Base-by-base conservation (phyloP, 805 yeast species). In the Candida saitoana region DNA sequence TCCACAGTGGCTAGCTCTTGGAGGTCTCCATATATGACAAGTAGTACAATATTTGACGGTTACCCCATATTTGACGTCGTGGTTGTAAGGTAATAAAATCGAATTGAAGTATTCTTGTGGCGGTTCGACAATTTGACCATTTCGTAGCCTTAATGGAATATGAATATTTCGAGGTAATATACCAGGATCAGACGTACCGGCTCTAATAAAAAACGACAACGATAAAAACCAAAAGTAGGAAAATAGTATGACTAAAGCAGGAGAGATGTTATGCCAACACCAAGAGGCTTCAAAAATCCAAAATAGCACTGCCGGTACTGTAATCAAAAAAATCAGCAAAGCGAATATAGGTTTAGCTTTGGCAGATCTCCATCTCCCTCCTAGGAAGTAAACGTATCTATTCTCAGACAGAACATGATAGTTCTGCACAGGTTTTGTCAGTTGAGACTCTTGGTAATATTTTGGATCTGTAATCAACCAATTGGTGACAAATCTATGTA, bases 81-180 rank as follows among this genome's bases (percentile, higher is more conserved):
- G 35, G 37, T 46, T 50, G 11, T 74, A 67, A 0, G 87, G 87
- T 7, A 82, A 52, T 1, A 71, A 57, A 1, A 79, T 68, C 8
- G 62, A 54, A 49, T 70, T 74, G 48, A 68, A 69, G 50, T 83
- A 82, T 48, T 83, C 90, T 5, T 65, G 68, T 0, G 91, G 90
- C n/a, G 59, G 53, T 22, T 53, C 51, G 6, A 62, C 72, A 17
- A 34, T 38, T 29, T 22, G 41, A 32, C 34, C 42, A 15, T 35
- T 30, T 2, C 27, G 34, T 37, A 36, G 38, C 12, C 41, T 46
- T 24, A 34, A 32, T 0, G 75, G 74, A 24, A 80, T 18, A 51
- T 87, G 93, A 3, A 82, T 57, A 58, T 84, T 83, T 45, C 80
- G 63, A 1, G 95, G 90, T 8, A 84, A 52, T 3, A 73, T 59